A percentile compares a stretch with the other conserved stretches of the same genome.
phyloP scores from a whole-genome alignment of 768 basidiomycete genomes.

The Tricholoma terreum region DNA sequence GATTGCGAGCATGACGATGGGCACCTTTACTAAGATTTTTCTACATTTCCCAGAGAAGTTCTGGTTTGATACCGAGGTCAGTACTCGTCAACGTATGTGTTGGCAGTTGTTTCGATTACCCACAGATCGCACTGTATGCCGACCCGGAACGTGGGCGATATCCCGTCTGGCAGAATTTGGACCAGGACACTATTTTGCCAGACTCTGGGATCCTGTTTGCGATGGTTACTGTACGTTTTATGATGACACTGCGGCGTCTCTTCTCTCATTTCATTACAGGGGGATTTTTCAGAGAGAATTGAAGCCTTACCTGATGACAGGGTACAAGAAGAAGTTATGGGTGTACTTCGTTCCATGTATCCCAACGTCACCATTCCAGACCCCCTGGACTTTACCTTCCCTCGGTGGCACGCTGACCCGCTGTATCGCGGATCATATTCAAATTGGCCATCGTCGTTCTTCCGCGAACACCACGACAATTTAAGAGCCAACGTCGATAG shows the following conservation, averaged over 20 bases:
- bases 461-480: constrained; percentile 51
- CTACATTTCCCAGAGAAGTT: constrained; percentile 60
- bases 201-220: constrained; percentile 57
- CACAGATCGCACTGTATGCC: constrained; percentile 55
- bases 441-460: constrained; percentile 67
- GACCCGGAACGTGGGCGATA: constrained; percentile 57
- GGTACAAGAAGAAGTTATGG: constrained; percentile 52
- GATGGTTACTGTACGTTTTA: constrained; percentile 40
- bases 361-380: constrained; percentile 51
- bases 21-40: constrained; percentile 68
- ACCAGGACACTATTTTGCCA: constrained; percentile 54
- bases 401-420: constrained; percentile 52
- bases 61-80: constrained; percentile 44
- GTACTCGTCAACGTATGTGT: neutral
- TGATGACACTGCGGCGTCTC: neutral
- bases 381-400: constrained; percentile 54
- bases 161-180: constrained; percentile 66
- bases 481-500: constrained; percentile 50
- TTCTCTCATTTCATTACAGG: constrained; percentile 32
- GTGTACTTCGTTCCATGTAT: constrained; percentile 58
- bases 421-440: constrained; percentile 61
- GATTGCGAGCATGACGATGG: constrained; percentile 61
- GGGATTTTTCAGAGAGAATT: constrained; percentile 58
- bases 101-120: neutral
- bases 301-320: constrained; percentile 46